A percentile compares a stretch with the other conserved stretches of the same genome.
phyloP scores from a whole-genome alignment of 1,139 yeast species.

The Lodderomyces jiufengensis region DNA sequence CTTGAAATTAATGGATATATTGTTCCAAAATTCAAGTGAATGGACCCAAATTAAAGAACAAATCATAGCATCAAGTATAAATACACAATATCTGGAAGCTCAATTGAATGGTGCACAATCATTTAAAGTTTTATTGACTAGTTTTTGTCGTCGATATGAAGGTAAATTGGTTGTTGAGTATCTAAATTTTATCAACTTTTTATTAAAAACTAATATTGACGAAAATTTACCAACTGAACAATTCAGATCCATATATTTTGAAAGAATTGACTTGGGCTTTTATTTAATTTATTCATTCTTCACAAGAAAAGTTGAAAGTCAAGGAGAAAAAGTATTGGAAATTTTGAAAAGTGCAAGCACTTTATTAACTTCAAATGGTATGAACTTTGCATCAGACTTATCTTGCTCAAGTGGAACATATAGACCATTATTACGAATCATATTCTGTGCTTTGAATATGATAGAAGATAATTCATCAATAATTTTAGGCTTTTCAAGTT shows the following conservation, averaged over 20 bases:
- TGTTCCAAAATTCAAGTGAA: constrained; percentile 42
- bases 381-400: constrained; percentile 43
- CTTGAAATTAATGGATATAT: constrained; percentile 57
- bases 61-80: constrained; percentile 58
- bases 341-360: constrained; percentile 40
- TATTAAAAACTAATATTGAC: constrained; percentile 50
- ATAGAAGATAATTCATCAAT: constrained; percentile 24
- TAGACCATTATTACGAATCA: constrained; percentile 58
- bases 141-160: constrained; percentile 47
- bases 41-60: constrained; percentile 55
- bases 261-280: constrained; percentile 68
- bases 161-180: constrained; percentile 33
- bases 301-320: constrained; percentile 19
- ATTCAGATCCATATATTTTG: constrained; percentile 52
- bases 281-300: constrained; percentile 53
- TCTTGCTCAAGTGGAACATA: constrained; percentile 41
- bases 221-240: constrained; percentile 51
- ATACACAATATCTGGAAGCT: constrained; percentile 60
- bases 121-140: constrained; percentile 73
- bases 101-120: constrained; percentile 71
- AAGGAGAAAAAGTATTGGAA: constrained; percentile 30
- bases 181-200: constrained; percentile 42
- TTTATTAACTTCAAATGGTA: constrained; percentile 43
- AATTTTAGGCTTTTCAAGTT: constrained; percentile 41
- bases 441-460: constrained; percentile 47